These are phyloP conservation scores for Fusarium sp. DNA, from an alignment of 2,329 filamentous ascomycete species.

Conservation along the genomic window DNA sequence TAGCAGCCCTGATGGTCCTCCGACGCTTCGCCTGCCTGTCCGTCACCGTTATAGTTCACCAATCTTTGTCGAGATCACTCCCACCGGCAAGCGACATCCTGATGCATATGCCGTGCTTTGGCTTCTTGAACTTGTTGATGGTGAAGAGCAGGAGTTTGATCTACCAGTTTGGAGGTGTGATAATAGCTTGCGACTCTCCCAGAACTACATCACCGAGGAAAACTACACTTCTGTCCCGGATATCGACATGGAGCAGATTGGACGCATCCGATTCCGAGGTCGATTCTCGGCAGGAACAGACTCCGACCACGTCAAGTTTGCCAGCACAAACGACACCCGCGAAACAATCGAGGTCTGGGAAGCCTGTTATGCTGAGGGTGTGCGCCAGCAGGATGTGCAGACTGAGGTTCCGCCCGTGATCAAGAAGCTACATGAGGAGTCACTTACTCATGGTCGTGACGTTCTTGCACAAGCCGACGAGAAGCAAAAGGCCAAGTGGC, in stretches of 20 bases:
- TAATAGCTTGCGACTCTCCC: slow-evolving; percentile 78
- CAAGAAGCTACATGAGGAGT: slow-evolving; percentile 82
- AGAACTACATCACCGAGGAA: slow-evolving; percentile 89
- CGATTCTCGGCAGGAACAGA: slow-evolving; percentile 93
- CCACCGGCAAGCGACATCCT: slow-evolving; percentile 72
- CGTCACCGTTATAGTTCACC: slow-evolving; percentile 91
- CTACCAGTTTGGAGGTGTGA: slow-evolving; percentile 92
- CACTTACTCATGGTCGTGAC: slow-evolving; percentile 81
- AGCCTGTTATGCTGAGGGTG: slow-evolving; percentile 87
- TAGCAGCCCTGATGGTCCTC: slow-evolving; percentile 53
- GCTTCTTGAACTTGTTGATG: slow-evolving; percentile 86
- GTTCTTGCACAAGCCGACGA: slow-evolving; percentile 78
- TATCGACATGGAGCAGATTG: slow-evolving; percentile 81
- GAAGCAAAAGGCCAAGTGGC: slow-evolving; percentile 81
- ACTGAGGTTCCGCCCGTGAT: slow-evolving; percentile 78
- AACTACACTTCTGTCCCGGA: slow-evolving; percentile 78
- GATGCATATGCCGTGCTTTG: slow-evolving; percentile 85
- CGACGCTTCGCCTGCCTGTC: slow-evolving; percentile 80
- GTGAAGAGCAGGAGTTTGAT: slow-evolving; percentile 79
- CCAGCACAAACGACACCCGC: slow-evolving; percentile 86
- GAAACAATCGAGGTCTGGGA: slow-evolving; percentile 98
- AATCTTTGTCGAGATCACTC: slow-evolving; percentile 87
- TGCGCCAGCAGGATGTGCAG: slow-evolving; percentile 75
- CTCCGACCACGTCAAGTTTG: slow-evolving; percentile 83
- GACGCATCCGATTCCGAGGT: slow-evolving; percentile 81